Base-by-base conservation (phyloP, 805 yeast species). In the Kluyveromyces dobzhanskii region DNA sequence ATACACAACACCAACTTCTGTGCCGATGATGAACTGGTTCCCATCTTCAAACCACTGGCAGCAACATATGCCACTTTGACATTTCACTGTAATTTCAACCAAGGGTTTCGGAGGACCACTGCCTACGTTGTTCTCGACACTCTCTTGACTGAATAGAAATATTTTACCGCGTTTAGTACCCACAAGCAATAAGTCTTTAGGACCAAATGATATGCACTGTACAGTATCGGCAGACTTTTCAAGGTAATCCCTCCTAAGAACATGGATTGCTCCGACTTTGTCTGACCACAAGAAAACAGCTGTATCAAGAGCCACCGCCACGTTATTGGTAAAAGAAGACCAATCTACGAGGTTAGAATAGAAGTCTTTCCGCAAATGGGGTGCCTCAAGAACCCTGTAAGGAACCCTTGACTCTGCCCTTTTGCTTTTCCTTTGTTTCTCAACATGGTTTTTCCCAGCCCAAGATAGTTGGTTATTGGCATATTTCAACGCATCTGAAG, bases 281-380 rank as follows among this genome's bases (percentile, higher is more conserved):
- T 70, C 75, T 10, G 73, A 68, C 92, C 94, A 85, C 23, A 78
- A 51, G 53, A 74, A 82, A 0, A 74, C 79, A 4, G 69, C 59
- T 3, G 65, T 50, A 0, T 76, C 79, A 24, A 85, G 61, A 0
- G 88, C 95, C 1, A 85, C 85, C 0, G 80, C 79, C 0, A 85
- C 62, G 17, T 63, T 64, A 30, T 67, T 67, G 1, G 75, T 59
- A 12, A 48, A 48, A 6, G 53, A 54, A 0, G 87, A 76, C 94
- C 94, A 85, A 4, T 85, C 72, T 0, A 85, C 71, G 39, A 83
- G 63, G 51, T 83, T 83, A 1, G 85, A 71, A 57, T 85, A 86
- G 52, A 78, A 85, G 54, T 86, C 94, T 56, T 84, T 80, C 44
- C 80, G 63, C 38, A 85, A 57, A 2, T 76, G 76, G 0, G 87